These are phyloP conservation scores for Solanum medicagineum DNA, from an alignment of 257 asterid species.

Conservation along the genomic window DNA sequence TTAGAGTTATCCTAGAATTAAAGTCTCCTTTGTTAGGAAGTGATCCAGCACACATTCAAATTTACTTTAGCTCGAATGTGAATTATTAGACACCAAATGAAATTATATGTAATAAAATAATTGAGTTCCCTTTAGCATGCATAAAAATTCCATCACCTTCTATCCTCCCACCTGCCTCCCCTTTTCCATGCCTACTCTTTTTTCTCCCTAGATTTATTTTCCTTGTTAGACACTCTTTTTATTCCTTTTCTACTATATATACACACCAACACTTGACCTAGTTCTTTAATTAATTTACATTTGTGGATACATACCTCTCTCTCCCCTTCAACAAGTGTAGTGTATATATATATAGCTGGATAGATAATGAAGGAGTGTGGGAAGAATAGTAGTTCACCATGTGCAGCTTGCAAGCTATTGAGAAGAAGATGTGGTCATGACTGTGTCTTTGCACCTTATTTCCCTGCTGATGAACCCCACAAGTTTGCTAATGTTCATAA, in stretches of 20 bases:
- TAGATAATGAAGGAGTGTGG: not conserved
- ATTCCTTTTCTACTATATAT: not conserved
- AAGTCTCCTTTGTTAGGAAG: too few relatives aligned
- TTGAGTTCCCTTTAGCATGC: not conserved
- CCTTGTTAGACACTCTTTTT: not conserved
- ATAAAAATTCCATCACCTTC: not conserved
- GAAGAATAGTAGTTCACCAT: not conserved
- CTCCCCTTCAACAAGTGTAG: not conserved
- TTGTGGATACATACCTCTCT: not conserved
- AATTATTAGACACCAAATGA: too few relatives aligned
- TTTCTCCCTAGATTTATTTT: not conserved
- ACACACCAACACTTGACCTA: not conserved
- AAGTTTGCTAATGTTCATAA: not conserved
- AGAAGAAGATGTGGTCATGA: not conserved
- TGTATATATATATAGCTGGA: not conserved
- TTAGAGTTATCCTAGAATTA: too few relatives aligned
- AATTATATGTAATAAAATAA: too few relatives aligned
- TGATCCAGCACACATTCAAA: too few relatives aligned
- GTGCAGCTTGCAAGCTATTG: constrained; percentile 1
- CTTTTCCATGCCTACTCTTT: not conserved
- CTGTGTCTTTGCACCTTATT: not conserved
- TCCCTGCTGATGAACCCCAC: not conserved
- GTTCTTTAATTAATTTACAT: not conserved
- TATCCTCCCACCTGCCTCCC: not conserved
- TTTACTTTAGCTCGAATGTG: too few relatives aligned